Conservation (phyloP, 225 moss, liverwort and hornwort species). For the Marchantia paleacea region DNA sequence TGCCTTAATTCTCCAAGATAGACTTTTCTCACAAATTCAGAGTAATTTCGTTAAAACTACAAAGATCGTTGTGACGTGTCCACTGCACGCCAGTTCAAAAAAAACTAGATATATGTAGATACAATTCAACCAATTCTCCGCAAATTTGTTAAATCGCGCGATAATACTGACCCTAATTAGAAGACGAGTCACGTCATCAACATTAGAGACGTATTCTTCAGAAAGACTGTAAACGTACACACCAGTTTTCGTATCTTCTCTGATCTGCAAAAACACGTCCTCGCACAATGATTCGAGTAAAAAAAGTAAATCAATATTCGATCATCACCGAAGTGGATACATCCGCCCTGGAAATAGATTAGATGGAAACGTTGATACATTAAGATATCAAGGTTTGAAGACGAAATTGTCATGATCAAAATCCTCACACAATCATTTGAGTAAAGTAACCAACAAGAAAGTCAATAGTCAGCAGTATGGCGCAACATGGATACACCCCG, state of each 20-base stretch:
- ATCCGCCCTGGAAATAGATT: background rate
- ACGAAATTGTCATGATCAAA: background rate
- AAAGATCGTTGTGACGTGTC: no score
- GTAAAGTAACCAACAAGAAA: no score
- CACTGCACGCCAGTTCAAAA: no score
- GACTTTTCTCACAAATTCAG: background rate
- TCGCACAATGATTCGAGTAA: background rate
- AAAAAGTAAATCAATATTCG: background rate
- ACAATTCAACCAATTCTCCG: background rate
- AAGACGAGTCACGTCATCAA: constrained; percentile 76
- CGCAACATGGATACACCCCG: no score
- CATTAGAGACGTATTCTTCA: constrained; percentile 79
- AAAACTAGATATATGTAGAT: no score
- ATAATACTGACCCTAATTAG: constrained; percentile 59
- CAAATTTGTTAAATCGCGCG: background rate
- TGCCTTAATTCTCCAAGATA: background rate
- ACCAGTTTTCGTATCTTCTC: constrained; percentile 86
- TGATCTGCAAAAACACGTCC: constrained; percentile 43
- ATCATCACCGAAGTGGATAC: background rate
- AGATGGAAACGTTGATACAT: background rate
- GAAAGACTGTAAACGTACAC: constrained; percentile 82
- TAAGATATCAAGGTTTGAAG: no score
- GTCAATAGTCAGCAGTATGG: no score
- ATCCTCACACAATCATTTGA: no score
- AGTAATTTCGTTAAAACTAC: background rate